phyloP scores from a whole-genome alignment of 148 eudicot species.

The Hydrangea macrophylla region DNA sequence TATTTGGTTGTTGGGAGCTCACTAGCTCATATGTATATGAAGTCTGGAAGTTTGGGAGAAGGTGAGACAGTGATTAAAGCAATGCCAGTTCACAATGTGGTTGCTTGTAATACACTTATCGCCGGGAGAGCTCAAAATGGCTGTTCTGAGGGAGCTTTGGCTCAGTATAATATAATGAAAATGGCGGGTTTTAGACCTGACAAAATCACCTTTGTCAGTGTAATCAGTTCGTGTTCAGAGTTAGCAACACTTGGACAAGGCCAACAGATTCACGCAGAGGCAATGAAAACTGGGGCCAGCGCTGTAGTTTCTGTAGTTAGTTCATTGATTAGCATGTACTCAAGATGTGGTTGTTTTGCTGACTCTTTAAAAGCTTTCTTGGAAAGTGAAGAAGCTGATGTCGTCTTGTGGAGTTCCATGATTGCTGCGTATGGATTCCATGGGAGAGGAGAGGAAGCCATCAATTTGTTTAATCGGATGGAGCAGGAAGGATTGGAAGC shows the following conservation, averaged over 20 bases:
- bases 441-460: slow-evolving; percentile 60
- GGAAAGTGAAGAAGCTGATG: slow-evolving; percentile 38
- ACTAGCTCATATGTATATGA: slow-evolving; percentile 71
- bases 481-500: slow-evolving; percentile 44
- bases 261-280: slow-evolving; percentile 70
- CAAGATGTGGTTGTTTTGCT: slow-evolving; percentile 68
- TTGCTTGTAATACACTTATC: slow-evolving; percentile 57
- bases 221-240: slow-evolving; percentile 58
- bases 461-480: slow-evolving; percentile 39
- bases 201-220: slow-evolving; percentile 59
- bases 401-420: slow-evolving; percentile 63
- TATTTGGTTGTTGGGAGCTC: slow-evolving; percentile 53
- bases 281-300: slow-evolving; percentile 41
- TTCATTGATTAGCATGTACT: slow-evolving; percentile 69
- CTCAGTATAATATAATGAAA: slow-evolving; percentile 51
- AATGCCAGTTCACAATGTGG: slow-evolving; percentile 43
- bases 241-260: slow-evolving; percentile 73
- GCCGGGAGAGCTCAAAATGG: slow-evolving; percentile 63
- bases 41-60: slow-evolving; percentile 46
- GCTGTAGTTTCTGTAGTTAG: slow-evolving; percentile 41
- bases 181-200: slow-evolving; percentile 52
- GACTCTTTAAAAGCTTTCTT: slow-evolving; percentile 49
- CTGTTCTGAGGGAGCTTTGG: slow-evolving; percentile 48
- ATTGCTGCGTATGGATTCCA: slow-evolving; percentile 72
- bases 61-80: slow-evolving; percentile 46